A percentile compares a stretch with the other conserved stretches of the same genome.
phyloP scores from a whole-genome alignment of 768 basidiomycete species.

The Boletus sp. region DNA sequence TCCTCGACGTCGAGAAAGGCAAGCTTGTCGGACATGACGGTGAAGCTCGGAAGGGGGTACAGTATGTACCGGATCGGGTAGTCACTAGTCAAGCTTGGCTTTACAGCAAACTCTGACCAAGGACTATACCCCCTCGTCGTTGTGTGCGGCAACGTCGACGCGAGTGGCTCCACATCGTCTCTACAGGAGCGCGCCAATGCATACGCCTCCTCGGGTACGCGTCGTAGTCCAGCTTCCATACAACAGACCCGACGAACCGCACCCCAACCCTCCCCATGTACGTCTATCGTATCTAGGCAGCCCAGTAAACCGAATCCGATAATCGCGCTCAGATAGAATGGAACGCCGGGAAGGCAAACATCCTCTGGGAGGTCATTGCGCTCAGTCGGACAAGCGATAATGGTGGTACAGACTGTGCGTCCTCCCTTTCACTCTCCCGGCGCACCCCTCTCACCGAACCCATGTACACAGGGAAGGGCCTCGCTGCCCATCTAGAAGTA shows the following conservation, averaged over 20 bases:
- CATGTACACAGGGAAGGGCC: conserved; percentile 64
- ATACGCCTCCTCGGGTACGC: conserved; percentile 43
- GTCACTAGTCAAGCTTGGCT: background rate
- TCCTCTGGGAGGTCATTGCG: conserved; percentile 85
- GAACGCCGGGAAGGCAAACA: conserved; percentile 79
- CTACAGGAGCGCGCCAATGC: conserved; percentile 15
- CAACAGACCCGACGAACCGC: conserved; percentile 68
- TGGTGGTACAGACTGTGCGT: conserved; percentile 76
- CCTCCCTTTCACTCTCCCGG: background rate
- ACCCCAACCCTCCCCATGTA: conserved; percentile 66
- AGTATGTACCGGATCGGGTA: conserved; percentile 10
- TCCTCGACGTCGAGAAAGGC: conserved; percentile 45
- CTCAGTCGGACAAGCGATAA: conserved; percentile 70
- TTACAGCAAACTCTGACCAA: background rate
- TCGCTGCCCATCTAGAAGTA: conserved; percentile 75
- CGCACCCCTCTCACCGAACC: background rate
- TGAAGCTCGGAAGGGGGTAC: background rate
- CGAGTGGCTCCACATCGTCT: background rate
- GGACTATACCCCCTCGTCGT: background rate
- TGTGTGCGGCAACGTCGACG: background rate
- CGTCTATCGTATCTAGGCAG: conserved; percentile 25
- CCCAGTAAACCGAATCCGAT: conserved; percentile 7
- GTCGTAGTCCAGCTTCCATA: conserved; percentile 79
- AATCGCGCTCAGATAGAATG: conserved; percentile 64
- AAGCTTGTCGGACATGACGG: conserved; percentile 9